Evolutionary conservation across 306 rosid genomes (phyloP).

Genomic region (Crotalaria pallida): DNA sequence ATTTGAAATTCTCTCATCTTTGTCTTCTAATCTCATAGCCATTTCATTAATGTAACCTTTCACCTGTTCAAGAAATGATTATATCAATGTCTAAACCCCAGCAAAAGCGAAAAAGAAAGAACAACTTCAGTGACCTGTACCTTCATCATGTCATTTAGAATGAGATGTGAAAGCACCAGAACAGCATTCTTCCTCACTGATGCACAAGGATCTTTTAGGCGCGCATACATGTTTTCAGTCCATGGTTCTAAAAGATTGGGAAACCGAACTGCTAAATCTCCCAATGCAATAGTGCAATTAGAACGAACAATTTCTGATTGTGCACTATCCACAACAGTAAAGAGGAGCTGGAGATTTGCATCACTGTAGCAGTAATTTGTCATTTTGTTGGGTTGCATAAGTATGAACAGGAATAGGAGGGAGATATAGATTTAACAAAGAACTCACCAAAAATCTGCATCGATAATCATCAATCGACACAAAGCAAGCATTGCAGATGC

Average conservation of each 20-base stretch:
- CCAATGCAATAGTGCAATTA: slow-evolving; percentile 88
- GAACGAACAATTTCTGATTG: slow-evolving; percentile 87
- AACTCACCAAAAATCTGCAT: slow-evolving; percentile 85
- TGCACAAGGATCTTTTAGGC: slow-evolving; percentile 63
- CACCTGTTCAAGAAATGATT: slow-evolving; percentile 47
- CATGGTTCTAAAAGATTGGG: slow-evolving; percentile 95
- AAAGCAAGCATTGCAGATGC: slow-evolving; percentile 95
- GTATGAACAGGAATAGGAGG: background rate
- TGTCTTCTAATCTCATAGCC: slow-evolving; percentile 86
- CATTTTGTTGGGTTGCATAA: background rate
- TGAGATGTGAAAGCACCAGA: slow-evolving; percentile 96
- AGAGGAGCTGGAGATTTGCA: slow-evolving; percentile 91
- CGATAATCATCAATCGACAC: slow-evolving; percentile 89
- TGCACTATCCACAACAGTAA: slow-evolving; percentile 81
- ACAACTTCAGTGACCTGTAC: slow-evolving; percentile 33
- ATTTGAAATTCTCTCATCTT: slow-evolving; percentile 81
- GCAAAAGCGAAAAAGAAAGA: slow-evolving; percentile 12
- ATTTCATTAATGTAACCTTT: slow-evolving; percentile 93
- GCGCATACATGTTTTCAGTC: slow-evolving; percentile 93
- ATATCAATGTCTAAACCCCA: slow-evolving; percentile 28
- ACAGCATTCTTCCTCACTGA: slow-evolving; percentile 96
- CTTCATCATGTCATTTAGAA: slow-evolving; percentile 99
- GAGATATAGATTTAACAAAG: slow-evolving; percentile 8
- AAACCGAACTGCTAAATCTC: slow-evolving; percentile 93
- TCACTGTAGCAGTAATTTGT: slow-evolving; percentile 40